Evolutionary conservation across 495 filamentous ascomycete species (phyloP).

Genomic region (Chlorociboria aeruginascens): DNA sequence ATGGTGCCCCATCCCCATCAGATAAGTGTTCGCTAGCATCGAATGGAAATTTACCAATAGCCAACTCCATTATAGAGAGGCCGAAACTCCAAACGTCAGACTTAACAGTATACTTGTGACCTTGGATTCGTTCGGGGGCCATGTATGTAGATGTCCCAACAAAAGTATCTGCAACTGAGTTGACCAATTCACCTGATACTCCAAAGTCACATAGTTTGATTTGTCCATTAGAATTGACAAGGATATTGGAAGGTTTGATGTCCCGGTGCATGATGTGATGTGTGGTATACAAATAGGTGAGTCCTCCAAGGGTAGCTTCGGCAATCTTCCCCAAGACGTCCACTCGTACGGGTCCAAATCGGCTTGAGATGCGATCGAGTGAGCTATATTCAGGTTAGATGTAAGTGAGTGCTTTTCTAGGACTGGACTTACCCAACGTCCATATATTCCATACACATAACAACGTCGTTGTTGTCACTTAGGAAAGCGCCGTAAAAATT

Average conservation of each 20-base stretch:
- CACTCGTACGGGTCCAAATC: slow-evolving; percentile 91
- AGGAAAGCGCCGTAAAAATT: slow-evolving; percentile 96
- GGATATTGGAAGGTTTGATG: slow-evolving; percentile 95
- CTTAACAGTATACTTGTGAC: slow-evolving; percentile 92
- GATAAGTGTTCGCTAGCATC: slow-evolving; percentile 57
- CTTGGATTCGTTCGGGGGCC: slow-evolving; percentile 95
- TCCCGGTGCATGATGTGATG: slow-evolving; percentile 98
- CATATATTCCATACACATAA: slow-evolving; percentile 99
- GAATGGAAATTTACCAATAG: slow-evolving; percentile 94
- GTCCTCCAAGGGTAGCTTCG: slow-evolving; percentile 86
- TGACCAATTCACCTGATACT: slow-evolving; percentile 89
- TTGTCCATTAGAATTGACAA: slow-evolving; percentile 83
- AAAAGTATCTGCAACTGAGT: slow-evolving; percentile 95
- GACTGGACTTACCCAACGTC: slow-evolving; percentile 74
- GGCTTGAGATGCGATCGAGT: slow-evolving; percentile 86
- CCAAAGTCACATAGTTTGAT: slow-evolving; percentile 99
- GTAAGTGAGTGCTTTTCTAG: not conserved
- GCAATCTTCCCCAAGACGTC: slow-evolving; percentile 98
- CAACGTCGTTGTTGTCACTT: slow-evolving; percentile 89
- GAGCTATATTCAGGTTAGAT: slow-evolving; percentile 49
- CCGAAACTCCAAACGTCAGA: slow-evolving; percentile 99
- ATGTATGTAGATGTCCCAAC: slow-evolving; percentile 98
- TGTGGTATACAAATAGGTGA: slow-evolving; percentile 86
- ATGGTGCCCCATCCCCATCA: slow-evolving; percentile 61
- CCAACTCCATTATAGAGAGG: slow-evolving; percentile 89